Conservation (phyloP, 2,329 filamentous ascomycete genomes). For the Chaetomium sp. region DNA sequence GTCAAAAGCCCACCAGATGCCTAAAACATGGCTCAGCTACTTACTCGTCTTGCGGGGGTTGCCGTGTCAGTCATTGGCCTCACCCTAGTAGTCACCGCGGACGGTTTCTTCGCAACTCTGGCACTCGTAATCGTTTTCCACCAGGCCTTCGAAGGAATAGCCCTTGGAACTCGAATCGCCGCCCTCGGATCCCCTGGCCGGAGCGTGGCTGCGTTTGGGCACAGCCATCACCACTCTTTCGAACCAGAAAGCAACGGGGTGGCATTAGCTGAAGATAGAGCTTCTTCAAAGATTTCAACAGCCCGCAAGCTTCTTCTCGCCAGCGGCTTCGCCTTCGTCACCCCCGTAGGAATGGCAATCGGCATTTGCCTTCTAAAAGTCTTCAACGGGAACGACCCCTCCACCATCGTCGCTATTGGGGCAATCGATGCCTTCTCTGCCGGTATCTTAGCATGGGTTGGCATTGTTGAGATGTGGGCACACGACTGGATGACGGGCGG, state of each 20-base stretch:
- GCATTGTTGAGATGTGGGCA: slow-evolving; percentile 78
- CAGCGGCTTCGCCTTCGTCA: slow-evolving; percentile 67
- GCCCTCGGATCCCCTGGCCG: slow-evolving; percentile 56
- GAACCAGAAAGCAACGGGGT: not conserved
- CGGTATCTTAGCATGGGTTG: slow-evolving; percentile 76
- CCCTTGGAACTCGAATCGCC: slow-evolving; percentile 71
- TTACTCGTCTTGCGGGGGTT: not conserved
- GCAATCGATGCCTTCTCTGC: slow-evolving; percentile 74
- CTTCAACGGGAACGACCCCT: slow-evolving; percentile 73
- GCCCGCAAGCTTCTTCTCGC: slow-evolving; percentile 61
- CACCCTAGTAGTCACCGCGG: slow-evolving; percentile 63
- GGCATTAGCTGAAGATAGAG: not conserved
- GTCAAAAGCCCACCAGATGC: slow-evolving; percentile 31
- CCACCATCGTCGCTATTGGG: slow-evolving; percentile 70
- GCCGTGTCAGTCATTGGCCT: slow-evolving; percentile 61
- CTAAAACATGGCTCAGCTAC: not conserved
- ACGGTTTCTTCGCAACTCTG: slow-evolving; percentile 58
- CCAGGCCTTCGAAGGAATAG: slow-evolving; percentile 76
- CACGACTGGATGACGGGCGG: slow-evolving; percentile 69
- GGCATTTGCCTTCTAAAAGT: slow-evolving; percentile 69
- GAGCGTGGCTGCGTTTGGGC: slow-evolving; percentile 49
- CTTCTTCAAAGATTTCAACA: not conserved
- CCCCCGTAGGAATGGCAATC: slow-evolving; percentile 78
- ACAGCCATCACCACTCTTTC: slow-evolving; percentile 18
- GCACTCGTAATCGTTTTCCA: slow-evolving; percentile 74